Percentiles rank a stretch among this genome's conserved stretches.
Conservation (phyloP, 495 filamentous ascomycete species). For the Lepidopterella palustris region DNA sequence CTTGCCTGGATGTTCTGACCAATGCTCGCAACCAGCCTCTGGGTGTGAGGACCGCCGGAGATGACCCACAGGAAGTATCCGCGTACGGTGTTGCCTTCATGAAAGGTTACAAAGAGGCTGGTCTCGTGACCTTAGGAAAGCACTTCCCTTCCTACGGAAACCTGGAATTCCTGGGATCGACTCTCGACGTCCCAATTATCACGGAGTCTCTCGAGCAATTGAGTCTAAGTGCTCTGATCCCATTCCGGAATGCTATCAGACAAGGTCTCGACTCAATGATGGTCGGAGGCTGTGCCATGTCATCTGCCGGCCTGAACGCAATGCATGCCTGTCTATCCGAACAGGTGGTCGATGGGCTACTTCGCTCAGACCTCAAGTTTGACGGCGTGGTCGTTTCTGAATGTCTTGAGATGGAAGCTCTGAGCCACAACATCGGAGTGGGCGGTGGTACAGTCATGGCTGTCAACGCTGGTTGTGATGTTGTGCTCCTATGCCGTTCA, state of each 20-base stretch:
- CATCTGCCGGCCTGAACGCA: slow-evolving; percentile 77
- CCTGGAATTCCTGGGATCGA: slow-evolving; percentile 81
- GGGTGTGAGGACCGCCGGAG: slow-evolving; percentile 73
- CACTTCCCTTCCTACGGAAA: slow-evolving; percentile 92
- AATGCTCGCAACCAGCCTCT: slow-evolving; percentile 82
- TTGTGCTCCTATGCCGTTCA: slow-evolving; percentile 76
- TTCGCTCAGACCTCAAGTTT: slow-evolving; percentile 77
- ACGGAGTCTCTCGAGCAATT: slow-evolving; percentile 85
- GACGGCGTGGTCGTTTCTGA: slow-evolving; percentile 88
- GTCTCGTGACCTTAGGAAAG: slow-evolving; percentile 78
- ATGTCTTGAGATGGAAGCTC: slow-evolving; percentile 90
- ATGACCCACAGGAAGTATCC: slow-evolving; percentile 86
- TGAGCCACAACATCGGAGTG: slow-evolving; percentile 87
- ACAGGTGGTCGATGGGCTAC: slow-evolving; percentile 78
- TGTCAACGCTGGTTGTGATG: slow-evolving; percentile 83
- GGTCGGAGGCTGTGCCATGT: slow-evolving; percentile 82
- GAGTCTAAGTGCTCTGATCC: slow-evolving; percentile 73
- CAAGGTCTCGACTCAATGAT: slow-evolving; percentile 88
- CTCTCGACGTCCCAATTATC: slow-evolving; percentile 81
- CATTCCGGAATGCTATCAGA: slow-evolving; percentile 77
- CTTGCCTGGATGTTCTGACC: slow-evolving; percentile 82
- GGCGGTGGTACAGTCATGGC: slow-evolving; percentile 90
- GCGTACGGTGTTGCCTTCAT: slow-evolving; percentile 80
- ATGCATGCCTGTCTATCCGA: slow-evolving; percentile 90
- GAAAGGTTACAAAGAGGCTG: slow-evolving; percentile 82